Conservation (phyloP, 495 filamentous ascomycete genomes). For the Astrothelium macrocarpum region DNA sequence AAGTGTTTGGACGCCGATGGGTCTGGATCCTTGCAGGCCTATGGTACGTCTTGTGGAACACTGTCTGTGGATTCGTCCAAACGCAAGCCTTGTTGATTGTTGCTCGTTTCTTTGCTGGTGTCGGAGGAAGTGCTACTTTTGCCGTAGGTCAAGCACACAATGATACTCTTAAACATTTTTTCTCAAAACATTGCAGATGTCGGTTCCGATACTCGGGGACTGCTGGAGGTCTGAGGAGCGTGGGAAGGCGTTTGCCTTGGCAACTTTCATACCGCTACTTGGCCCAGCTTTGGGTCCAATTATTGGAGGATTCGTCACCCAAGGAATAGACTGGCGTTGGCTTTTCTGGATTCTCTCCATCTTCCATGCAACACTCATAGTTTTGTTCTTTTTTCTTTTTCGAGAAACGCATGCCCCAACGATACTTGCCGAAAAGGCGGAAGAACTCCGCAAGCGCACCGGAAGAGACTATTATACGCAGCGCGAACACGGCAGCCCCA, state of each 20-base stretch:
- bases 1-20: conserved; percentile 52
- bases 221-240: conserved; percentile 54
- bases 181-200: neutral
- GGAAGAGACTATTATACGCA: conserved; percentile 45
- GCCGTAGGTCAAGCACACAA: conserved; percentile 26
- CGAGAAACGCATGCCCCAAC: conserved; percentile 26
- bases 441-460: conserved; percentile 23
- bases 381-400: conserved; percentile 44
- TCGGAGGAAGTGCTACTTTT: conserved; percentile 47
- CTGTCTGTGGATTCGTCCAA: conserved; percentile 43
- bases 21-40: conserved; percentile 45
- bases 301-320: conserved; percentile 62
- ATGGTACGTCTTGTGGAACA: conserved; percentile 56
- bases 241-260: conserved; percentile 52
- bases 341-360: conserved; percentile 77
- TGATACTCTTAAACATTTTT: too few relatives aligned
- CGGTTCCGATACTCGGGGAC: conserved; percentile 45
- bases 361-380: conserved; percentile 50
- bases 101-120: conserved; percentile 47
- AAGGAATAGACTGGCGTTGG: conserved; percentile 69
- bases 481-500: conserved; percentile 24
- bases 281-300: conserved; percentile 58
- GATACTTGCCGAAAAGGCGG: conserved; percentile 26
- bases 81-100: conserved; percentile 46
- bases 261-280: conserved; percentile 54